A percentile compares a stretch with the other conserved stretches of the same genome.
Evolutionary conservation across 2,329 filamentous ascomycete genomes (phyloP).

Genomic region (Pseudogymnoascus sp.): DNA sequence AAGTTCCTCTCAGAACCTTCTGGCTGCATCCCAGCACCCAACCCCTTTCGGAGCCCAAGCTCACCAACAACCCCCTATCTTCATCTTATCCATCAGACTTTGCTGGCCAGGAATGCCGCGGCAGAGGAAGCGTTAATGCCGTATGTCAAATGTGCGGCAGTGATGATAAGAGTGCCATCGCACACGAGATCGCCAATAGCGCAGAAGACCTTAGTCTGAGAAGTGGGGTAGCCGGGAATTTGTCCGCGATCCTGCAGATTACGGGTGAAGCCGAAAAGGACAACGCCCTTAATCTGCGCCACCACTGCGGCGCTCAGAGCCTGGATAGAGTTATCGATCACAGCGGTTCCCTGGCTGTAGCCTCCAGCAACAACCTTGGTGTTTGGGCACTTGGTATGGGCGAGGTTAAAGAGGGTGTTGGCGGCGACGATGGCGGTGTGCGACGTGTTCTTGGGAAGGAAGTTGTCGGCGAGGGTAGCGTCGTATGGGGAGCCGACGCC

Average conservation of each 20-base stretch:
- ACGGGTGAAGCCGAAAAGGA: slow-evolving; percentile 39
- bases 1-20: not conserved
- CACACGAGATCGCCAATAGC: slow-evolving; percentile 46
- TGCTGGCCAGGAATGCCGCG: slow-evolving; percentile 30
- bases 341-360: slow-evolving; percentile 39
- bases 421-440: slow-evolving; percentile 14
- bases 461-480: slow-evolving; percentile 17
- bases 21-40: not conserved
- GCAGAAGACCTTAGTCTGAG: slow-evolving; percentile 39
- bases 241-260: slow-evolving; percentile 29
- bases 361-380: slow-evolving; percentile 36
- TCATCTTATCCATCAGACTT: not conserved
- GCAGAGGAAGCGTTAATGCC: slow-evolving; percentile 31
- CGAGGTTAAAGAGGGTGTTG: slow-evolving; percentile 28
- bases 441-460: slow-evolving; percentile 16
- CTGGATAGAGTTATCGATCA: slow-evolving; percentile 36
- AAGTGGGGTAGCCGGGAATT: slow-evolving; percentile 29
- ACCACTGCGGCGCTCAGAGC: slow-evolving; percentile 25
- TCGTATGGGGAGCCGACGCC: slow-evolving; percentile 13
- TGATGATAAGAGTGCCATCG: slow-evolving; percentile 35
- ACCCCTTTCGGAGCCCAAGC: not conserved
- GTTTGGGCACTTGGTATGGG: slow-evolving; percentile 31
- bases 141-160: slow-evolving; percentile 37
- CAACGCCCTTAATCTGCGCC: slow-evolving; percentile 33
- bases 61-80: not conserved